Evolutionary conservation across 805 yeast species (phyloP).

Genomic region (Zygosaccharomyces pseudorouxii): DNA sequence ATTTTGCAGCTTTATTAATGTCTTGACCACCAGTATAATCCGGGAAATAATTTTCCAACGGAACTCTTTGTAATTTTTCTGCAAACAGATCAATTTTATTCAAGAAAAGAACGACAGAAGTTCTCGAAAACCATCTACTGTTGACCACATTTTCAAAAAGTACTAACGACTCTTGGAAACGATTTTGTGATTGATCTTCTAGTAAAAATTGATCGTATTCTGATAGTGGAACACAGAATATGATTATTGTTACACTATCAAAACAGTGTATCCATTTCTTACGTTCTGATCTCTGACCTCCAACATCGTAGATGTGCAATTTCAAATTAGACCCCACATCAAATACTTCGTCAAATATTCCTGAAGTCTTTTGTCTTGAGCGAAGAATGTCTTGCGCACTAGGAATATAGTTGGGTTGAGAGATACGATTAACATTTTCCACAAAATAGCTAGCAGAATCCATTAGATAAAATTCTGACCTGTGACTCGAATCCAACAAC

Average conservation of each 20-base stretch:
- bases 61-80: constrained; percentile 75
- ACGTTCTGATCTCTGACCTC: constrained; percentile 94
- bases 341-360: constrained; percentile 79
- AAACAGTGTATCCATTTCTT: constrained; percentile 97
- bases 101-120: constrained; percentile 79
- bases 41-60: constrained; percentile 77
- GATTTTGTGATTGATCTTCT: constrained; percentile 70
- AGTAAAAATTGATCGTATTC: constrained; percentile 85
- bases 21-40: constrained; percentile 90
- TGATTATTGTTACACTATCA: constrained; percentile 83
- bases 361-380: constrained; percentile 88
- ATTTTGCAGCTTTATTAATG: constrained; percentile 85
- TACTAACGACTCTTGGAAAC: constrained; percentile 76
- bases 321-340: constrained; percentile 60
- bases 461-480: constrained; percentile 71
- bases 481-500: constrained; percentile 50
- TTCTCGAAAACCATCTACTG: constrained; percentile 86
- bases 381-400: constrained; percentile 72
- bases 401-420: constrained; percentile 60
- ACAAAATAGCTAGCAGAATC: constrained; percentile 83
- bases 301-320: constrained; percentile 75
- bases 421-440: constrained; percentile 53
- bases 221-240: constrained; percentile 85
- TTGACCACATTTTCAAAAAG: constrained; percentile 87
- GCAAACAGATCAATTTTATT: constrained; percentile 90